phyloP scores from a whole-genome alignment of 2,329 filamentous ascomycete species.

The Colletotrichum orchidophilum region DNA sequence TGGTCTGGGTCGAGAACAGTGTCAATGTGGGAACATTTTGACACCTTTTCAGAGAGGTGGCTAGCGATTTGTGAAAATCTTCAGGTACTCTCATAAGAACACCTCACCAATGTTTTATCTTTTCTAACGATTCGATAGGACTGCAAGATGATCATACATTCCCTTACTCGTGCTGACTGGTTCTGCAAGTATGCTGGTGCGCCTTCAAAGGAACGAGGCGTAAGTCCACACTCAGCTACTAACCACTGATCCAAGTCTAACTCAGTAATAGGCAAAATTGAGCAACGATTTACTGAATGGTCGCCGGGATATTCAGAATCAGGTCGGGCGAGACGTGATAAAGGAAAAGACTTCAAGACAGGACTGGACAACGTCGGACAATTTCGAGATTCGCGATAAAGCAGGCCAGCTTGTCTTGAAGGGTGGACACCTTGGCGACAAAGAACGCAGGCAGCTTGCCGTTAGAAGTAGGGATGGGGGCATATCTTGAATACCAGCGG shows the following conservation, averaged over 20 bases:
- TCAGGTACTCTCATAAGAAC: background rate
- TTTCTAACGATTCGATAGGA: background rate
- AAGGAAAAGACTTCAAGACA: background rate
- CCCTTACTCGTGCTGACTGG: constrained; percentile 13
- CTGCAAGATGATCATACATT: constrained; percentile 13
- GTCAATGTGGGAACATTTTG: background rate
- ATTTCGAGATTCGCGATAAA: constrained; percentile 6
- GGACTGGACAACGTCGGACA: background rate
- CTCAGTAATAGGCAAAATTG: background rate
- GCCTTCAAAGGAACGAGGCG: background rate
- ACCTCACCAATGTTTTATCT: too few relatives aligned
- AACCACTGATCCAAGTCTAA: background rate
- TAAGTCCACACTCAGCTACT: background rate
- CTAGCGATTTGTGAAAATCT: background rate
- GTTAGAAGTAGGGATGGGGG: background rate
- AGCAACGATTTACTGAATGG: constrained; percentile 23
- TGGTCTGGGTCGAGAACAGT: background rate
- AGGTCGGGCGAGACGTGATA: constrained; percentile 16
- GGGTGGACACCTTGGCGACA: background rate
- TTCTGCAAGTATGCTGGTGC: constrained; percentile 13
- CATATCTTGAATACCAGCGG: background rate
- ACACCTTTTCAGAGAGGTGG: constrained; percentile 11
- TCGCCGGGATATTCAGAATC: constrained; percentile 4
- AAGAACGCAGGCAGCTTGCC: background rate
- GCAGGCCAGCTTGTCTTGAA: background rate